Conservation (phyloP, 768 basidiomycete species). For the Amanita fuliginea region DNA sequence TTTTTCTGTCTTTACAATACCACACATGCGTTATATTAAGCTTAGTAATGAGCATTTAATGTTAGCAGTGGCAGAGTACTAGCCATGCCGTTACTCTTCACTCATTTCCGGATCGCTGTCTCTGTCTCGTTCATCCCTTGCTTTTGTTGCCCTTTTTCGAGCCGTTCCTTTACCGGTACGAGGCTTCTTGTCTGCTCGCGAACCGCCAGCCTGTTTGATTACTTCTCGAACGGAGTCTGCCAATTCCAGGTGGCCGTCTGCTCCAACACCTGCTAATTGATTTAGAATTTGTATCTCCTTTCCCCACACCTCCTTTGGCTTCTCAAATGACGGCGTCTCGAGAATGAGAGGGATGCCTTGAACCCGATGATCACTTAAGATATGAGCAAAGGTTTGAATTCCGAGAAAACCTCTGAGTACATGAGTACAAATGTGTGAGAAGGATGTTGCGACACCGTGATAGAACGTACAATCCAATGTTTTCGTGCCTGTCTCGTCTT, state of each 20-base stretch:
- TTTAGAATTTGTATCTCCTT: slow-evolving; percentile 53
- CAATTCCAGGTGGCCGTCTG: neutral
- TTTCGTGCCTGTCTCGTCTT: slow-evolving; percentile 73
- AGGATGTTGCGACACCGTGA: neutral
- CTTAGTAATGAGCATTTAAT: no score
- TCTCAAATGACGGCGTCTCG: slow-evolving; percentile 70
- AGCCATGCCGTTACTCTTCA: neutral
- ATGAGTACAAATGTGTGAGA: neutral
- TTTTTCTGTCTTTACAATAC: no score
- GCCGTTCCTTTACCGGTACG: neutral
- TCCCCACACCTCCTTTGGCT: slow-evolving; percentile 52
- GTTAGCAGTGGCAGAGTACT: no score
- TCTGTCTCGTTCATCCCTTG: neutral
- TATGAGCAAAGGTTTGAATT: slow-evolving; percentile 48
- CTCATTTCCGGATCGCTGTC: neutral
- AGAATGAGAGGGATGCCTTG: slow-evolving; percentile 68
- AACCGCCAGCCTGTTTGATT: neutral
- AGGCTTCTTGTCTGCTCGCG: neutral
- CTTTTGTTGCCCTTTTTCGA: neutral
- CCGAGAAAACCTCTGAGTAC: slow-evolving; percentile 55
- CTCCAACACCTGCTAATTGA: neutral
- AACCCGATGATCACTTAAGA: slow-evolving; percentile 59
- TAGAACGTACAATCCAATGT: slow-evolving; percentile 62
- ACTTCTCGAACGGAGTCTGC: slow-evolving; percentile 1
- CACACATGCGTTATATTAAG: no score